Base-by-base conservation (phyloP, 257 asterid species). In the Ligustrum vulgare region DNA sequence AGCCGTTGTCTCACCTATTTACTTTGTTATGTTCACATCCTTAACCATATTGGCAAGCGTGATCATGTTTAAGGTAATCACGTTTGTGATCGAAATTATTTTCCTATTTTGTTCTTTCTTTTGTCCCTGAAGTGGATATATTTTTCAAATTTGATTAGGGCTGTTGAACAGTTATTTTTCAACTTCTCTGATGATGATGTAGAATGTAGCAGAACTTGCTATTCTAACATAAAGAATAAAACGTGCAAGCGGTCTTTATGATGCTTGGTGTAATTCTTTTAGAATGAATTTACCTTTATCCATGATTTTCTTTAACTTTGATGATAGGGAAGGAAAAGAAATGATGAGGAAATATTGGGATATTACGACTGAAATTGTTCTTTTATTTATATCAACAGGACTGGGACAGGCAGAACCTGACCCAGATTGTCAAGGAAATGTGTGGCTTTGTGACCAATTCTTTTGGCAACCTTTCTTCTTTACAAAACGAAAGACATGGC, bases 381-480 rank as follows among this genome's bases (percentile, higher is more conserved):
- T 45, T 49, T n/a, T 39, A 31, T 39, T 73, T 66, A n/a, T 66
- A 18, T 67, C 77, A 67, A 54, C 79, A 84, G 85, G 87, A 84
- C 68, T 84, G 87, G 85, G 85, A 81, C 35, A 73, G 85, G 81
- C 87, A 84, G 69, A 78, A 81, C 37, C 79, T 76, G n/a, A 84
- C 83, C 20, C 87, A 84, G 36, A 84, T 81, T 25, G 82, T 78
- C 66, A 84, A 83, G n/a, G 85, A 81, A 73, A 65, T 84, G 66
- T 81, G 87, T 45, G 87, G 85, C 47, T 84, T 84, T 23, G 83
- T 81, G 76, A 84, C 87, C 22, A 84, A 84, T 84, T 68, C 87
- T 84, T 58, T 81, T 80, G 4, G 87, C 85, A 70, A 83, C 84
- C 47, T 80, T 83, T 72, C 84, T 83, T 70, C 87, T 83, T 70